Evolutionary conservation across 1,284 basidiomycete species (phyloP).

Genomic region (Entoloma clypeatum): DNA sequence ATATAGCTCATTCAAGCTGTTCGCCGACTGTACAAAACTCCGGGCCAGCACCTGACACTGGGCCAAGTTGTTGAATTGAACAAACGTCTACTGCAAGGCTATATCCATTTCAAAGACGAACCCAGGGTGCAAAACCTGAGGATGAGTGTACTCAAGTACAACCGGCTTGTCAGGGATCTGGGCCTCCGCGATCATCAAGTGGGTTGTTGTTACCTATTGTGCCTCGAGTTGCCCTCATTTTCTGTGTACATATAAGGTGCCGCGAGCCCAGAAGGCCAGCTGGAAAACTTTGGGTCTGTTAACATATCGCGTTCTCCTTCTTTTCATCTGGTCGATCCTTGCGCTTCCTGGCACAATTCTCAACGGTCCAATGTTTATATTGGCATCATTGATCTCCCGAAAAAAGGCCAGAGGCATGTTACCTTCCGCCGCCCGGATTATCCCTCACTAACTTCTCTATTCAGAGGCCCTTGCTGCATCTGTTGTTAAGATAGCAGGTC

Average conservation of each 20-base stretch:
- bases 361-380: constrained; percentile 93
- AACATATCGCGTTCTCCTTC: constrained; percentile 78
- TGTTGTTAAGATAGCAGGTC: constrained; percentile 91
- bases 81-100: constrained; percentile 92
- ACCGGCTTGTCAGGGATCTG: constrained; percentile 85
- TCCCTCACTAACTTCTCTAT: constrained; percentile 11
- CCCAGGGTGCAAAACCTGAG: constrained; percentile 84
- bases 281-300: constrained; percentile 90
- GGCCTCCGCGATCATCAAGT: constrained; percentile 99
- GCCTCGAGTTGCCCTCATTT: not conserved
- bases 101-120: constrained; percentile 91
- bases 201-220: constrained; percentile 16
- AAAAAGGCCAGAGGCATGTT: constrained; percentile 85
- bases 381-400: constrained; percentile 86
- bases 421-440: constrained; percentile 5
- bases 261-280: constrained; percentile 75
- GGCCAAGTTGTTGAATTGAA: constrained; percentile 98
- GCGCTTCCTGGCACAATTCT: constrained; percentile 94
- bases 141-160: constrained; percentile 88
- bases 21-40: constrained; percentile 90
- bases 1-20: constrained; percentile 92
- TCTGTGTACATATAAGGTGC: constrained; percentile 47
- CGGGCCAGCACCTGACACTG: constrained; percentile 90
- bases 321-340: constrained; percentile 82
- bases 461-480: constrained; percentile 96